Evolutionary conservation across 345 rosid species (phyloP), one percentile per base, ranked within the genome.

Genomic region (Camelina neglecta): DNA sequence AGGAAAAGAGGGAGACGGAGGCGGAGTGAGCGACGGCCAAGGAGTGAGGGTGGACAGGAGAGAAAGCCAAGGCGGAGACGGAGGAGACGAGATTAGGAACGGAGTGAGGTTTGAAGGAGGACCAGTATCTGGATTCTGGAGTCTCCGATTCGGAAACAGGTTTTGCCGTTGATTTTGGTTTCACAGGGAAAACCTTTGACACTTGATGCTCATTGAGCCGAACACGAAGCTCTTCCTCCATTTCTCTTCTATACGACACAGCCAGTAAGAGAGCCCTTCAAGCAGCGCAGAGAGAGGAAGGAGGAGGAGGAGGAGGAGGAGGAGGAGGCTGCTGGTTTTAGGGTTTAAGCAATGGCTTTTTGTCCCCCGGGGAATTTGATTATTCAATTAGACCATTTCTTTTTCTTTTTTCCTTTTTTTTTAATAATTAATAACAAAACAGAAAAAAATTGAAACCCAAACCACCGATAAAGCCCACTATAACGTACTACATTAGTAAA

Each of bases 61-160:
- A 92, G 89, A 90, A 95, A 23, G 81, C 68, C 45, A 95, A 36
- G 55, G 93, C 90, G 35, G 91, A 77, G 59, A 86, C 63, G 7
- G 92, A 82, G 21, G 92, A 90, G 38, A 84, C 57, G 45, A 90
- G 86, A 60, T 82, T 79, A 2, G 84, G 76, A 79, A 88, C 59
- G 51, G 83, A 75, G 20, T 79, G 85, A 68, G 86, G 81, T 79
- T 92, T 92, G 89, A 90, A 92, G 67, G 99, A 92, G 54, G 97
- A 83, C 96, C 96, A 90, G 80, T 88, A 89, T 67, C 89, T 85
- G 3, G 97, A 92, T 58, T 95, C 97, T 4, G 91, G 85, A 44
- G 93, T 83, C 72, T 86, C 90, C 0, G 91, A 81, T 8, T 83
- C 76, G 8, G 85, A 78, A 71, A 85, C 84, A 7, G 92, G 16